Base-by-base conservation (phyloP, 768 basidiomycete genomes). In the Amylocystis lapponica region DNA sequence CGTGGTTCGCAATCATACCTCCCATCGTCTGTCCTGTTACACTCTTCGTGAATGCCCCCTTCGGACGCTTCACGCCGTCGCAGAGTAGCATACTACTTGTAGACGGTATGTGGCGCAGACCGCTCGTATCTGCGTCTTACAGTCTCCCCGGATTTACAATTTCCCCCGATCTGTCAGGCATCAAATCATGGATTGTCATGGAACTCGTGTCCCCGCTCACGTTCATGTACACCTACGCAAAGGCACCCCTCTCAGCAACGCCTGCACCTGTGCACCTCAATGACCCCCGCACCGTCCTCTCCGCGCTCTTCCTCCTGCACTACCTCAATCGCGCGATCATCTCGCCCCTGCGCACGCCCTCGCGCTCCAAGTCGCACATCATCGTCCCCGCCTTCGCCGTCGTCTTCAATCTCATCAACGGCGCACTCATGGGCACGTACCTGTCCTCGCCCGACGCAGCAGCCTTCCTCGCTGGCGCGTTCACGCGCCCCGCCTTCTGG, bases 271-370 rank as follows among this genome's bases (percentile, higher is more conserved):
- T 47, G 26, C 40, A 66, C 3, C 55, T 71, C 37, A 47, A 66
- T 4, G 57, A 61, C 39, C 69, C 76, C 0, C 70, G 77, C 29
- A 63, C 66, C 17, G 39, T 87, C 38, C 69, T 90, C 41, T 68
- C 71, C 12, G 49, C 59, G 6, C 68, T 84, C 39, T 94, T 74
- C 63, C 59, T 92, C 37, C 42, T 72, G 1, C 92, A 96, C 67
- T 95, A 97, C 64, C 49, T 75, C 40, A 92, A 95, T 63, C 86
- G 94, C 38, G 79, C 89, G 4, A 44, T 92, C 38, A 53, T 96
- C 25, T 86, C 81, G 2, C 88, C 90, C 5, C 67, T 95, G 4
- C 75, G 88, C 46, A 83, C 89, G 0, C 86, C 92, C 0, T 79
- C 79, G 25, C 78, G 91, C 33, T 84, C 86, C 0, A 83, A 79